phyloP scores from a whole-genome alignment of 805 yeast species.

The Pichia cephalocereana region DNA sequence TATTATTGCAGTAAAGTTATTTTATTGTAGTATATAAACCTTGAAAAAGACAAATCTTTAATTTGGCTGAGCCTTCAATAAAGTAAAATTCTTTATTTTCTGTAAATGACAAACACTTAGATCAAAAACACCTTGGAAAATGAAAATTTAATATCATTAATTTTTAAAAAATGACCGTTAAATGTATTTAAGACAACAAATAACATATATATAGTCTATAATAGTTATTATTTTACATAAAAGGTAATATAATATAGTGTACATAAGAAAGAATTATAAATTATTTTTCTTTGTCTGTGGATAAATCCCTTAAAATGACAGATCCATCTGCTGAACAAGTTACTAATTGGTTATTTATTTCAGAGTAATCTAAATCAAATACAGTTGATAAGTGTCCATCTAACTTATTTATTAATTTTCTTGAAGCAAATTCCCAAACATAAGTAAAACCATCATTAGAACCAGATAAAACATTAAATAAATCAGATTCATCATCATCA shows the following conservation, averaged over 20 bases:
- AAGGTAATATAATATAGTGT: background rate
- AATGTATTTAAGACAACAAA: no score
- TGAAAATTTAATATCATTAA: no score
- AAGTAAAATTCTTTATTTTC: no score
- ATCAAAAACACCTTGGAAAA: no score
- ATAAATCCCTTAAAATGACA: conserved; percentile 35
- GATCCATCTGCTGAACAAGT: conserved; percentile 51
- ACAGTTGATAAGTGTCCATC: conserved; percentile 58
- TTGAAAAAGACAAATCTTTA: no score
- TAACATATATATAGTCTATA: no score
- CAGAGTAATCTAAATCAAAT: conserved; percentile 42
- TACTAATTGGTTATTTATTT: conserved; percentile 28
- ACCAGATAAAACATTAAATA: conserved; percentile 39
- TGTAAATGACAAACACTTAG: no score
- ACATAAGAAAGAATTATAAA: background rate
- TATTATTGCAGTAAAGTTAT: no score
- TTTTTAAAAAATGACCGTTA: no score
- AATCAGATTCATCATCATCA: conserved; percentile 21
- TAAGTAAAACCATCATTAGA: conserved; percentile 51
- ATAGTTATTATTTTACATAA: no score
- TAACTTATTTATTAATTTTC: conserved; percentile 37
- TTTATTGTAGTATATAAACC: no score
- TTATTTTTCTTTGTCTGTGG: background rate
- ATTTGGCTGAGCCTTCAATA: no score
- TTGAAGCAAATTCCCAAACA: conserved; percentile 50